These are phyloP conservation scores for Blastocystis hominis DNA, from an alignment of 352 stramenopile genomes.

Conservation along the genomic window DNA sequence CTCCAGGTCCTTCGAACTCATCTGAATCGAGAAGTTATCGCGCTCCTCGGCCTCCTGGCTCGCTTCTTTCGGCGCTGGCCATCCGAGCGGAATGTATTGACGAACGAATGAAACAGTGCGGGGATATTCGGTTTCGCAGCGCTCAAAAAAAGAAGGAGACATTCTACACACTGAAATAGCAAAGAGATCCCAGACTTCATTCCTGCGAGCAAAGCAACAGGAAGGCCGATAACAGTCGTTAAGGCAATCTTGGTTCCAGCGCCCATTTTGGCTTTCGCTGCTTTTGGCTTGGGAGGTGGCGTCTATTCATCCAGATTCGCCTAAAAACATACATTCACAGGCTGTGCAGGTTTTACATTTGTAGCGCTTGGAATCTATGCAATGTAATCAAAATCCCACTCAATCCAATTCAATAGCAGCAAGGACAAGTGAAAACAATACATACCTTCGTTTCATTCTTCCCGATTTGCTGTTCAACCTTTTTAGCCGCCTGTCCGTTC, in stretches of 20 bases:
- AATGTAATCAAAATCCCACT: neutral
- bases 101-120: slow-evolving; percentile 5
- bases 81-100: slow-evolving; percentile 15
- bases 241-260: slow-evolving; percentile 42
- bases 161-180: neutral
- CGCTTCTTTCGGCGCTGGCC: neutral
- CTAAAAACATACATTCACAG: neutral
- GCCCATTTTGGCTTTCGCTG: neutral
- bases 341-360: neutral
- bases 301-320: neutral
- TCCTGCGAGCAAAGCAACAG: slow-evolving; percentile 13
- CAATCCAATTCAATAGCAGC: too few species aligned
- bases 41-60: neutral
- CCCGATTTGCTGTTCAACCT: neutral
- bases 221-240: slow-evolving; percentile 32
- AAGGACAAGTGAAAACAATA: neutral
- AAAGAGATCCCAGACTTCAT: slow-evolving; percentile 1
- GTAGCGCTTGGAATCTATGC: neutral
- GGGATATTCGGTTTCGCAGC: slow-evolving; percentile 22
- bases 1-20: slow-evolving; percentile 54
- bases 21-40: neutral
- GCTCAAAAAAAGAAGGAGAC: slow-evolving; percentile 37
- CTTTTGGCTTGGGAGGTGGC: neutral
- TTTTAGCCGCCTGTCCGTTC: neutral
- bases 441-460: neutral